phyloP scores from a whole-genome alignment of 2,329 filamentous ascomycete genomes.

The Penicillium italicum region DNA sequence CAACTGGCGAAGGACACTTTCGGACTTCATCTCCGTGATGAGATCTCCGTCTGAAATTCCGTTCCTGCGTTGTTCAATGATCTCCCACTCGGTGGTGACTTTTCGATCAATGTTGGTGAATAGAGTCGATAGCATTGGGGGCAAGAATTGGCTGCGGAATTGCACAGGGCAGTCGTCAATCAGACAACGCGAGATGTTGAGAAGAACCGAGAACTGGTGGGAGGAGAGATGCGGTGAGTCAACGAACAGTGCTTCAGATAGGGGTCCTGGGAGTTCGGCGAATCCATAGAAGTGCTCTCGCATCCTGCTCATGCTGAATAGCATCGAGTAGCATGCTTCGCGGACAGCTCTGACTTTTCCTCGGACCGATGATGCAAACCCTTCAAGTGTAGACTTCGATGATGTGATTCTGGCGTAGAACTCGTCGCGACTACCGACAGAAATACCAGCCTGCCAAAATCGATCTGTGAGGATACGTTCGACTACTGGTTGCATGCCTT shows the following conservation, averaged over 20 bases:
- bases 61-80: slow-evolving; percentile 58
- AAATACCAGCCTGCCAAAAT: slow-evolving; percentile 98
- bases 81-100: slow-evolving; percentile 81
- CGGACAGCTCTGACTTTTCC: slow-evolving; percentile 84
- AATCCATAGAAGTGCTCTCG: slow-evolving; percentile 90
- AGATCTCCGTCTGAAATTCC: slow-evolving; percentile 71
- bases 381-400: slow-evolving; percentile 85
- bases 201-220: slow-evolving; percentile 88
- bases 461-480: slow-evolving; percentile 83
- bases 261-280: slow-evolving; percentile 71
- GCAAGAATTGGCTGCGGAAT: slow-evolving; percentile 73
- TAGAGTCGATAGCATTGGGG: slow-evolving; percentile 74
- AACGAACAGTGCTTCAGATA: slow-evolving; percentile 79
- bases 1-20: slow-evolving; percentile 88
- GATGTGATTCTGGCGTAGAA: slow-evolving; percentile 90
- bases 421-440: slow-evolving; percentile 89
- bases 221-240: slow-evolving; percentile 80
- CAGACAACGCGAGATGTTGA: slow-evolving; percentile 82
- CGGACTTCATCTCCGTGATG: slow-evolving; percentile 95
- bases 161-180: slow-evolving; percentile 88
- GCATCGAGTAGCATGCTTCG: slow-evolving; percentile 88
- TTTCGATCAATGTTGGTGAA: slow-evolving; percentile 86
- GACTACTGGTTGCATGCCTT: slow-evolving; percentile 73
- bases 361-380: slow-evolving; percentile 87
- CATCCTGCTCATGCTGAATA: slow-evolving; percentile 88